Evolutionary conservation across 1,284 basidiomycete genomes (phyloP).

Genomic region (Ustilago bromivora): DNA sequence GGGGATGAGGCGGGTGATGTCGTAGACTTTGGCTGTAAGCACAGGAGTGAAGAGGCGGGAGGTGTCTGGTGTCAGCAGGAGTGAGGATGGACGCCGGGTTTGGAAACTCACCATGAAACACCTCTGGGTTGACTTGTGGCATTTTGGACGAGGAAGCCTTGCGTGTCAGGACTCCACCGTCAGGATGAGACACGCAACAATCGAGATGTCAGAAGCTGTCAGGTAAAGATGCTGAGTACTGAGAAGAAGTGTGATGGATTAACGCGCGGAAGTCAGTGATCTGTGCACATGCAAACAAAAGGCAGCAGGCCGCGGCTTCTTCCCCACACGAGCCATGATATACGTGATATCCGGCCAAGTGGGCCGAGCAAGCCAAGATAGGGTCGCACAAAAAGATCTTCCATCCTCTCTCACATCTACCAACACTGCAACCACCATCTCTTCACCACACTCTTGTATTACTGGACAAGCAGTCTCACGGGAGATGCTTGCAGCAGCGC

Average conservation of each 20-base stretch:
- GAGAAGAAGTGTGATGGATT: slow-evolving; percentile 18
- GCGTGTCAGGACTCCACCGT: not conserved
- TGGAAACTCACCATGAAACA: slow-evolving; percentile 43
- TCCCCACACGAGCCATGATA: slow-evolving; percentile 6
- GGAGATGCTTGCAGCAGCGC: slow-evolving; percentile 43
- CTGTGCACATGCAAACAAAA: not conserved
- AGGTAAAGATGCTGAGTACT: not conserved
- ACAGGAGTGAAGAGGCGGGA: not conserved
- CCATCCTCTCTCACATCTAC: not conserved
- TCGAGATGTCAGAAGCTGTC: not conserved
- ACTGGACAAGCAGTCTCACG: too few species aligned
- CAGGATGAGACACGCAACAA: not conserved
- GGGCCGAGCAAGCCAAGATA: not conserved
- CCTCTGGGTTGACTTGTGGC: slow-evolving; percentile 49
- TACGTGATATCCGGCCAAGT: slow-evolving; percentile 39
- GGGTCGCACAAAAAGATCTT: not conserved
- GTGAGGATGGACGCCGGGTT: not conserved
- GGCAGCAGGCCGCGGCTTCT: slow-evolving; percentile 6
- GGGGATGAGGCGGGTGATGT: slow-evolving; percentile 59
- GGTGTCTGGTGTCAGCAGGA: not conserved
- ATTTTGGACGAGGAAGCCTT: slow-evolving; percentile 10
- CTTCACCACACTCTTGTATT: not conserved
- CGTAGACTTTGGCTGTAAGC: slow-evolving; percentile 60
- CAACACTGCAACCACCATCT: slow-evolving; percentile 1
- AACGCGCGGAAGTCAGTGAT: slow-evolving; percentile 11